Percentiles rank a stretch among this genome's conserved stretches.
Evolutionary conservation across 495 filamentous ascomycete genomes (phyloP).

Genomic region (Daldinia concentrica): DNA sequence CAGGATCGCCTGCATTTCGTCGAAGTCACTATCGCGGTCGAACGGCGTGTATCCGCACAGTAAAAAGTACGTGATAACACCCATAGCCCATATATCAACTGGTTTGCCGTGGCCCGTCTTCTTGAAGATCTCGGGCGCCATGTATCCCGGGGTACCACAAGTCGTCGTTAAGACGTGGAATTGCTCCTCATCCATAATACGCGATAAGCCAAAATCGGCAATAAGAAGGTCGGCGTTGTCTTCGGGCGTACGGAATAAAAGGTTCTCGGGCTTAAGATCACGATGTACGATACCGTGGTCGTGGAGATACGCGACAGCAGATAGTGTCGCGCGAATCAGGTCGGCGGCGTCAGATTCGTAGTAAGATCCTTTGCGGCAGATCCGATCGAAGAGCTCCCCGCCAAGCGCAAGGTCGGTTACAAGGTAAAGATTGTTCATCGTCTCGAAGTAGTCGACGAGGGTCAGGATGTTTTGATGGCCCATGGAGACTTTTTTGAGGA

Average conservation of each 20-base stretch:
- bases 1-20: constrained; percentile 99
- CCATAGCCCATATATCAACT: constrained; percentile 97
- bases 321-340: constrained; percentile 91
- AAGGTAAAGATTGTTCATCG: constrained; percentile 98
- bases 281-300: constrained; percentile 98
- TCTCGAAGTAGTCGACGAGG: constrained; percentile 98
- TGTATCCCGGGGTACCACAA: constrained; percentile 97
- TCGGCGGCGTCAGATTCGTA: constrained; percentile 97
- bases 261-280: constrained; percentile 78
- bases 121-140: constrained; percentile 93
- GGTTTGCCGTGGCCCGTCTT: constrained; percentile 87
- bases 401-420: constrained; percentile 97
- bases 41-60: constrained; percentile 99
- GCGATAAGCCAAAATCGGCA: constrained; percentile 91
- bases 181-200: constrained; percentile 99
- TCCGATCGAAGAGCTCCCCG: constrained; percentile 97
- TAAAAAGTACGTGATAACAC: constrained; percentile 97
- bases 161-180: constrained; percentile 98
- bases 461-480: constrained; percentile 98
- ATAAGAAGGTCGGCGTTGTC: constrained; percentile 91
- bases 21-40: constrained; percentile 94
- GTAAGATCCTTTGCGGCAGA: constrained; percentile 97
- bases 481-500: constrained; percentile 95
- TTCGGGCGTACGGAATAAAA: constrained; percentile 81
- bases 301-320: constrained; percentile 97